Base-by-base conservation (phyloP, 2,329 filamentous ascomycete genomes). In the Lachnum nothofagi region DNA sequence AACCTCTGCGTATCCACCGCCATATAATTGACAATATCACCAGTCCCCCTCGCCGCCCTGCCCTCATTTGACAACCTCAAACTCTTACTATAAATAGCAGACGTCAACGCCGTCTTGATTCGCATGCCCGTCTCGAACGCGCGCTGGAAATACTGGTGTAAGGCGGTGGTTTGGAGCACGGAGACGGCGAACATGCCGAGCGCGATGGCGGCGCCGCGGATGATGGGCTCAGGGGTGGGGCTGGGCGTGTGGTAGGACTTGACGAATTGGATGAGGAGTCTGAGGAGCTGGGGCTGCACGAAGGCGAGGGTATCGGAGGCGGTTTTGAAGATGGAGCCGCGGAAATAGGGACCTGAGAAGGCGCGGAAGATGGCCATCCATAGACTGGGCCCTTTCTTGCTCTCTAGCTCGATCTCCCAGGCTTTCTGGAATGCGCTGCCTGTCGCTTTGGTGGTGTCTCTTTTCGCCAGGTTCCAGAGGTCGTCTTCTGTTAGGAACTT, bases 1-100 rank as follows among this genome's bases (percentile, higher is more conserved):
- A 98, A 77, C 57, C 94, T 85, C 69, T 98, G 93, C 12, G 91
- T 91, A 66, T 98, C 93, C 8, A 98, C 91, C 39, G 94, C 93
- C 91, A 98, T 98, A 70, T 95, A 93, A 66, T 98, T 98, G 66
- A 98, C 93, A 63, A 98, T 97, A 63, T 98, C 94, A 49, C 93
- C 93, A 0, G 93, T 98, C 0, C 88, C 88, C 71, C 97, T 96
- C 38, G 83, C 71, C 2, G 90, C 79, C 46, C 91, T 82, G 7
- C 93, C 93, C 70, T 98, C 93, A 61, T 95, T 97, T 4, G 91
- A 97, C 16, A 98, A 75, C 55, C 82, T 85, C 54, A 97, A 76
- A 0, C 91, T 86, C 71, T 98, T 98, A 51, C 84, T 80, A 68
- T 98, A 98, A 56, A 98, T 97, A 49, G 90, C 81, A 1, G 91